These are phyloP conservation scores for Leccinum laetum DNA, from an alignment of 1,284 basidiomycete genomes.

Conservation along the genomic window DNA sequence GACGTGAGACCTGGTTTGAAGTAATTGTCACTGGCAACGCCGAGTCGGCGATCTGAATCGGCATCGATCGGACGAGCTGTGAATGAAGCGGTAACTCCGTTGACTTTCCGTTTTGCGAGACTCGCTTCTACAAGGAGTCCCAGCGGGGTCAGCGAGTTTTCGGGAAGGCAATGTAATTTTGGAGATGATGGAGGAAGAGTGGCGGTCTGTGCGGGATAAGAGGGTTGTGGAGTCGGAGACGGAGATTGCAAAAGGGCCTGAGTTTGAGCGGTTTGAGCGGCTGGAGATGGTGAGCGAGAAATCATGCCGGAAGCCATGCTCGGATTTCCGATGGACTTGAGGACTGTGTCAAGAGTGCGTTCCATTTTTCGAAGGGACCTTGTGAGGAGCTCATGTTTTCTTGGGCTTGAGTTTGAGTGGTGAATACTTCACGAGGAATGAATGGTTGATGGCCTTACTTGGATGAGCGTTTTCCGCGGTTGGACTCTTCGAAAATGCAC, in stretches of 20 bases:
- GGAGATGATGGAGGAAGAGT: constrained; percentile 45
- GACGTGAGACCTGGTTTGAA: constrained; percentile 82
- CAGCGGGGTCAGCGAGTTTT: constrained; percentile 88
- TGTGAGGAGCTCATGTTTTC: constrained; percentile 87
- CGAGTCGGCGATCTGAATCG: constrained; percentile 52
- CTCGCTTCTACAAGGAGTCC: constrained; percentile 91
- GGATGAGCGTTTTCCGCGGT: constrained; percentile 88
- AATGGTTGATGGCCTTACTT: constrained; percentile 53
- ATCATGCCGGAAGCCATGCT: constrained; percentile 77
- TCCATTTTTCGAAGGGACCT: constrained; percentile 94
- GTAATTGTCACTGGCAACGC: constrained; percentile 89
- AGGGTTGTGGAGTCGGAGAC: constrained; percentile 45
- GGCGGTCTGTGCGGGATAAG: constrained; percentile 18
- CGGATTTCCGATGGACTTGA: constrained; percentile 82
- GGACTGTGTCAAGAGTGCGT: constrained; percentile 84
- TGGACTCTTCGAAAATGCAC: constrained; percentile 94
- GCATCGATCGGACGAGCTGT: constrained; percentile 36
- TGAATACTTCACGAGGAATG: constrained; percentile 28
- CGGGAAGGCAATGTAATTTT: constrained; percentile 86
- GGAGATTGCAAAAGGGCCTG: constrained; percentile 63
- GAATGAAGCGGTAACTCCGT: constrained; percentile 40
- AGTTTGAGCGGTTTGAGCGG: constrained; percentile 49
- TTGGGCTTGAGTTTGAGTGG: constrained; percentile 40
- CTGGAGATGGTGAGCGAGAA: constrained; percentile 79
- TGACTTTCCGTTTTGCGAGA: constrained; percentile 77